Base-by-base conservation (phyloP, 2,329 filamentous ascomycete genomes). In the Colletotrichum phormii region DNA sequence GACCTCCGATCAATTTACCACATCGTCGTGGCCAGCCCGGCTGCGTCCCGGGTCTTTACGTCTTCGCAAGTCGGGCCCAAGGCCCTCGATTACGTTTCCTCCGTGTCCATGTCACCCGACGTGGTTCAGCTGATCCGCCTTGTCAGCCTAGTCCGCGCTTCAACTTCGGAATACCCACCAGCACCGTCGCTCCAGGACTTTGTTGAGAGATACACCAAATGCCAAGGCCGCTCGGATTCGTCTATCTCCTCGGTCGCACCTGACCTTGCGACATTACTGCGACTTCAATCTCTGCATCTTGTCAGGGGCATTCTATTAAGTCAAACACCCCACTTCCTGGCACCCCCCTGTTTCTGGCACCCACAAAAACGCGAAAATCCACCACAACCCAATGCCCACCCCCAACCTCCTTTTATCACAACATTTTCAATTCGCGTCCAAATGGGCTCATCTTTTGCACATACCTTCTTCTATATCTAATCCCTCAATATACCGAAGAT, bases 1-100 rank as follows among this genome's bases (percentile, higher is more conserved):
- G 68, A 71, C 35, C 24, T 58, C 22, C 55, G 63, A 3, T 59
- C 67, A 33, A 24, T 64, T 4, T 70, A 70, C 54, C 24, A 70
- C 42, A 53, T 70, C 9, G 9, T 64, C 37, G 22, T 13, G 1
- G 60, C 67, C 9, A 58, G 35, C 54, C 67, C 67, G 6, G 31
- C 33, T 31, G 60, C 67, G 12, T 70, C 67, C 4, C 54, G 54
- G 22, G 42, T 64, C 11, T 26, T 26, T 26, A 3, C 2, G 24
- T 26, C 24, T 3, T 26, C 24, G 24, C 24, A 26, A 26, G 24
- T 26, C 24, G 24, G 24, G 3, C 24, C 24, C 24, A 26, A 26
- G 24, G 24, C 24, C 3, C 24, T 26, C 24, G 24, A 70, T 29
- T 5, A 64, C 42, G 42, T 60, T 2, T 59, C 64, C n/a, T 2